Base-by-base conservation (phyloP, 1,139 yeast genomes). In the Zygoascus meyerae region DNA sequence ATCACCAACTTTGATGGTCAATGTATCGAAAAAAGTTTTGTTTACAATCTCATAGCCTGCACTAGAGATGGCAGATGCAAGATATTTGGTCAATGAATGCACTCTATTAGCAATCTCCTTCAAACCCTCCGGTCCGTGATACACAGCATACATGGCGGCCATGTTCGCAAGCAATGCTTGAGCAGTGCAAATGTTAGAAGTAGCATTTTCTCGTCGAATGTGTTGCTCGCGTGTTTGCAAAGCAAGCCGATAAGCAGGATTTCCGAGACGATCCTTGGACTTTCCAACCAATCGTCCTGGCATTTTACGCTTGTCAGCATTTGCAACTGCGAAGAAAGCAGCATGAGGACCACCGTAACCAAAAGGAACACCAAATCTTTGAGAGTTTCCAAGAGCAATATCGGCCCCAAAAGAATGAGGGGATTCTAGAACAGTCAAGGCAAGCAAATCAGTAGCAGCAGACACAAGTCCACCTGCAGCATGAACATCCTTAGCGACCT, bases 341-440 rank as follows among this genome's bases (percentile, higher is more conserved):
- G 98, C 98, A 65, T 92, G 98, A 5, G 98, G 98, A 31, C 98
- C 98, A 62, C 98, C 98, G 62, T 82, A 92, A 11, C 97, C 98
- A 70, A 90, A 79, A 48, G 98, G 97, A 40, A 92, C 97, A 61
- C 98, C 98, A 59, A 92, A 87, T 67, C 98, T 77, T 73, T 92
- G 98, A 5, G 97, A 78, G 15, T 89, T 81, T 48, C 98, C 98
- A 48, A 92, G 73, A 2, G 86, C 96, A 50, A 92, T 85, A 65
- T 92, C 98, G 41, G 97, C 97, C 46, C 90, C 90, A 61, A 85
- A 86, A 40, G 77, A 76, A 31, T 84, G 74, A 9, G 98, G 98
- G 29, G 97, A 84, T 60, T 83, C 81, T 52, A 92, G 69, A 44
- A 92, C 68, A 1, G 96, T 86, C 59, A 92, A 75, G 1, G 97